A percentile compares a stretch with the other conserved stretches of the same genome.
Conservation (phyloP, 2,329 filamentous ascomycete species). For the Cladosporium sp. region DNA sequence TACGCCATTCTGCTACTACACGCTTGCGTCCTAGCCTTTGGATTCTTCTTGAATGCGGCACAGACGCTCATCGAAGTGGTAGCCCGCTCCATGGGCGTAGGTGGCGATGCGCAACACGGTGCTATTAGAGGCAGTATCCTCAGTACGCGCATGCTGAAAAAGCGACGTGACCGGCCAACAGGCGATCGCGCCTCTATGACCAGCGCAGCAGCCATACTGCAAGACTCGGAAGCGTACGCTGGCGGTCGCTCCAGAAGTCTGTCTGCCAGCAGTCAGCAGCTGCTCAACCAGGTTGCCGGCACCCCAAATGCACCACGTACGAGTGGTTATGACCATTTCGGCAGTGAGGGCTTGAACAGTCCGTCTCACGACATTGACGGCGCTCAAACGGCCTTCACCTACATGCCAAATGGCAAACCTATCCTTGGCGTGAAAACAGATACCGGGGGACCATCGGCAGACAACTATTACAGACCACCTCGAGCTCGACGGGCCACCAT, state of each 20-base stretch:
- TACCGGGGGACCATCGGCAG: slow-evolving; percentile 35
- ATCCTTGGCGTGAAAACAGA: slow-evolving; percentile 36
- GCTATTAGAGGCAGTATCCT: slow-evolving; percentile 71
- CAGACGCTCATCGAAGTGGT: slow-evolving; percentile 88
- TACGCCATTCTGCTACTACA: slow-evolving; percentile 88
- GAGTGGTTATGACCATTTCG: slow-evolving; percentile 52
- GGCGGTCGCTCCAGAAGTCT: slow-evolving; percentile 52
- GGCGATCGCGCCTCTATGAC: slow-evolving; percentile 69
- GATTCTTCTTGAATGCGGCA: slow-evolving; percentile 87
- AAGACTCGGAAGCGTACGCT: slow-evolving; percentile 19
- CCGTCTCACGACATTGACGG: slow-evolving; percentile 2
- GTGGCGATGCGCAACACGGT: slow-evolving; percentile 56
- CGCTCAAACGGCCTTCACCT: not conserved
- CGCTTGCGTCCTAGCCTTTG: slow-evolving; percentile 77
- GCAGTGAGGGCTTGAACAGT: slow-evolving; percentile 56
- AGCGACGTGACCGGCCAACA: slow-evolving; percentile 21
- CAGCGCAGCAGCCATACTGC: slow-evolving; percentile 76
- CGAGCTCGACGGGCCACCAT: slow-evolving; percentile 63
- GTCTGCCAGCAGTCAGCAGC: slow-evolving; percentile 58
- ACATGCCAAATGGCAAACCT: slow-evolving; percentile 33
- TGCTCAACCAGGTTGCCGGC: slow-evolving; percentile 47
- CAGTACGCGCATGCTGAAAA: slow-evolving; percentile 52
- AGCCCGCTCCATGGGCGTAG: slow-evolving; percentile 70
- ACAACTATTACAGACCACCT: slow-evolving; percentile 87
- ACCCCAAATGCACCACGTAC: slow-evolving; percentile 30